Conservation (phyloP, 192 early-diverging fungal species). For the Linnemannia elongata region DNA sequence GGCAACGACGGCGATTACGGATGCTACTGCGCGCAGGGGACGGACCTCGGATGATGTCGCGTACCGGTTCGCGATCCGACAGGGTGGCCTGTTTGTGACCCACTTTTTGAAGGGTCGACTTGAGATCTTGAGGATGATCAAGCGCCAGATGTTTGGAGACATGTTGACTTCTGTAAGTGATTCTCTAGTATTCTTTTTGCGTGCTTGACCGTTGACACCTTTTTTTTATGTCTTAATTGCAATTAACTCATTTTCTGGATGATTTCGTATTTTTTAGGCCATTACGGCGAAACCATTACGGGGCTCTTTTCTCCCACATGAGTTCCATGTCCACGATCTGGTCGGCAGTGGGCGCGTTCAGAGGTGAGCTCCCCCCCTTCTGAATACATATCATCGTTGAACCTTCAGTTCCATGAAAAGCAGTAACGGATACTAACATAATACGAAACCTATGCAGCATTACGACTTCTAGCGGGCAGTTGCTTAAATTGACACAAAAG, state of each 20-base stretch:
- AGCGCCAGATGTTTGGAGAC: conserved; percentile 59
- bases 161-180: conserved; percentile 55
- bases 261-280: conserved; percentile 32
- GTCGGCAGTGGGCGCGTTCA: conserved; percentile 65
- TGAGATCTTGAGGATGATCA: conserved; percentile 60
- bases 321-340: conserved; percentile 63
- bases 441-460: conserved; percentile 14
- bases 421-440: background rate
- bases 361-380: conserved; percentile 29
- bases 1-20: background rate
- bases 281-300: conserved; percentile 52
- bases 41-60: conserved; percentile 46
- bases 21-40: conserved; percentile 2
- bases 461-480: conserved; percentile 59
- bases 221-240: background rate
- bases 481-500: conserved; percentile 61
- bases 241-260: background rate
- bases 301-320: conserved; percentile 54
- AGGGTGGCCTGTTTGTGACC: conserved; percentile 60
- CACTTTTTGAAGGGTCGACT: conserved; percentile 58
- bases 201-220: background rate
- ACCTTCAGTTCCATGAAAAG: background rate
- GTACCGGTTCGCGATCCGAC: conserved; percentile 57
- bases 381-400: background rate
- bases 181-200: background rate